Percentiles rank a stretch among this genome's conserved stretches.
These are phyloP conservation scores for Dioscorea dumetorum DNA, from an alignment of 106 monocot genomes.

Conservation along the genomic window DNA sequence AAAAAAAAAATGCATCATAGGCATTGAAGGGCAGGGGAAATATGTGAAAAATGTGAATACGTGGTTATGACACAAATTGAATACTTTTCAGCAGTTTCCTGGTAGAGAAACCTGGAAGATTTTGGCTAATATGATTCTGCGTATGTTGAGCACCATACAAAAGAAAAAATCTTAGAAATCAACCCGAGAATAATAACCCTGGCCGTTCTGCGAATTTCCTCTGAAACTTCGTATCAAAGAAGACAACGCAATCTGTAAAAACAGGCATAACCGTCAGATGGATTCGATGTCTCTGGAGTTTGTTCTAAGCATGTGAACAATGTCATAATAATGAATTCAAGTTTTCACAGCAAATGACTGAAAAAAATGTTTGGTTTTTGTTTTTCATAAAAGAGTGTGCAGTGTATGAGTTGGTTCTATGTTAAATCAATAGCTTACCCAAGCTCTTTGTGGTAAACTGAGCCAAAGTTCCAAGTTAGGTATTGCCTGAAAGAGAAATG, in stretches of 20 bases:
- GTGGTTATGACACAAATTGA: too few species aligned
- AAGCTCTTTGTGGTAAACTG: constrained; percentile 51
- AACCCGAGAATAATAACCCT: constrained; percentile 34
- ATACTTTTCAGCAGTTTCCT: too few species aligned
- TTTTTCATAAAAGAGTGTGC: too few species aligned
- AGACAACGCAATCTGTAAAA: constrained; percentile 42
- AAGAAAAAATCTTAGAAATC: constrained; percentile 1
- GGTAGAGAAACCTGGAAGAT: too few species aligned
- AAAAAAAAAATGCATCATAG: too few species aligned
- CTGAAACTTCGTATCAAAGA: constrained; percentile 27
- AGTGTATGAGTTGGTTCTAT: too few species aligned
- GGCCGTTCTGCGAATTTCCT: constrained; percentile 12
- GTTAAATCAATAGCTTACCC: constrained; percentile 25
- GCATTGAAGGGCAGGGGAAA: too few species aligned
- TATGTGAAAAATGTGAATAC: too few species aligned
- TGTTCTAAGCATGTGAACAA: background rate
- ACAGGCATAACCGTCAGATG: background rate
- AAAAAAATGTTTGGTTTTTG: too few species aligned
- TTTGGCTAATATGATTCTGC: too few species aligned
- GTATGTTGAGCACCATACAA: background rate
- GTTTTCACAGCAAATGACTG: background rate
- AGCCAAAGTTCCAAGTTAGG: constrained; percentile 84
- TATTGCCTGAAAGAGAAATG: constrained; percentile 42
- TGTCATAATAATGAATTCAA: background rate
- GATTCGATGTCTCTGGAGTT: too few species aligned